Evolutionary conservation across 371 early-diverging fungal species (phyloP).

Genomic region (Lichtheimia hyalospora): DNA sequence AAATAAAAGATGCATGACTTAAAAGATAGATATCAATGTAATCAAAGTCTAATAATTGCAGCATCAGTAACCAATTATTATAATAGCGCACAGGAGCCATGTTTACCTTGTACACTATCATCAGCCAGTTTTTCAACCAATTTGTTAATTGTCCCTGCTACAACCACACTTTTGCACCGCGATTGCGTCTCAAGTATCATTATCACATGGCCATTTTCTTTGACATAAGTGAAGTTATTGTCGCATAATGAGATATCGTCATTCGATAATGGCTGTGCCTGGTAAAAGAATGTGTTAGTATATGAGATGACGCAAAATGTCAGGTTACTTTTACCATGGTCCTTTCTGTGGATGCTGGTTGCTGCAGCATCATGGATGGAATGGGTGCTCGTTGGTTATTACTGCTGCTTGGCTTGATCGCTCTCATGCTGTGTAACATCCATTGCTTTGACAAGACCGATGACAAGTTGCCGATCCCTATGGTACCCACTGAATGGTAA

Average conservation of each 20-base stretch:
- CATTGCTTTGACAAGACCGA: conserved; percentile 1
- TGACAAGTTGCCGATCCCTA: conserved; percentile 1
- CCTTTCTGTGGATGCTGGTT: background rate
- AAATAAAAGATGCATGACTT: conserved; percentile 57
- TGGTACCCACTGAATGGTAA: conserved; percentile 5
- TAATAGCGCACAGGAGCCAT: background rate
- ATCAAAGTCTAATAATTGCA: conserved; percentile 46
- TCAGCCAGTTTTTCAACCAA: conserved; percentile 60
- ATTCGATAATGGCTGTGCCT: background rate
- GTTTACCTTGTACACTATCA: conserved; percentile 56
- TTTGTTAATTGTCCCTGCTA: conserved; percentile 57
- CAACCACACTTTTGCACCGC: conserved; percentile 48
- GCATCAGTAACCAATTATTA: background rate
- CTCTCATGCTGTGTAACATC: background rate
- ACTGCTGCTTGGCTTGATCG: too few species aligned
- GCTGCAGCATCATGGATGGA: background rate
- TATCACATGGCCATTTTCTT: conserved; percentile 19
- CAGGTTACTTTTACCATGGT: background rate
- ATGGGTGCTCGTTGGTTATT: background rate
- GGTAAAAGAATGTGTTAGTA: background rate
- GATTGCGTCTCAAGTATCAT: conserved; percentile 8
- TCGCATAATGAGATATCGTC: background rate
- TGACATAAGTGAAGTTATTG: background rate
- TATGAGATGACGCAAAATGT: too few species aligned
- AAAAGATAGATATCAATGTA: conserved; percentile 62